phyloP scores from a whole-genome alignment of 2,329 filamentous ascomycete genomes.

The Clonostachys solani region DNA sequence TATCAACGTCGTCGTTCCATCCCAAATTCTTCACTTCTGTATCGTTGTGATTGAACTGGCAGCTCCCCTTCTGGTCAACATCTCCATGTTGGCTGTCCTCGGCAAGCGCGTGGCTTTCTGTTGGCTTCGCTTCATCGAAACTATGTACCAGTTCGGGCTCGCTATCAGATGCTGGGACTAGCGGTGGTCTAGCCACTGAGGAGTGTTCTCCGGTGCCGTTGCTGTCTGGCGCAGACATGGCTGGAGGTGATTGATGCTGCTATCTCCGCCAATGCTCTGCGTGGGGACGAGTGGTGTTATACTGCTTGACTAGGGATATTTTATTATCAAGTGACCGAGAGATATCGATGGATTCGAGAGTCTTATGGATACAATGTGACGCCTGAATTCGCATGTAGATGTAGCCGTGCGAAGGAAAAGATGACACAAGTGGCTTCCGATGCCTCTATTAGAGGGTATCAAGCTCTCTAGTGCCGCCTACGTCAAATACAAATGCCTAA shows the following conservation, averaged over 20 bases:
- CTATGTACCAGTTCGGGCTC: conserved; percentile 20
- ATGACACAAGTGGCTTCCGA: no score
- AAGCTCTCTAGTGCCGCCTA: no score
- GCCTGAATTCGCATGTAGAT: no score
- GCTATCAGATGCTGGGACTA: conserved; percentile 5
- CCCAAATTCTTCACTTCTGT: conserved; percentile 61
- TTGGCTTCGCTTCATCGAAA: conserved; percentile 20
- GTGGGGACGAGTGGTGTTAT: neutral
- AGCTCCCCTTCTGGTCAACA: conserved; percentile 27
- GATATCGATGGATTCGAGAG: neutral
- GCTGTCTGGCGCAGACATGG: no score
- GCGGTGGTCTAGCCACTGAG: neutral
- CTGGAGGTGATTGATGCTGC: no score
- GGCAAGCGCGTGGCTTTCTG: conserved; percentile 28
- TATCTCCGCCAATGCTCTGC: neutral
- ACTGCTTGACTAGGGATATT: neutral
- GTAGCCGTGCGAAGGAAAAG: no score
- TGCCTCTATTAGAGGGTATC: no score
- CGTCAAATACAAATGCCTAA: no score
- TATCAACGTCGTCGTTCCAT: conserved; percentile 57
- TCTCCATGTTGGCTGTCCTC: conserved; percentile 13
- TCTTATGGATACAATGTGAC: neutral
- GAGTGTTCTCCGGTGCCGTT: no score
- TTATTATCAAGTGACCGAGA: neutral
- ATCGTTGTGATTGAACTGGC: conserved; percentile 41